Conservation (phyloP, 768 basidiomycete genomes). For the Mycena amicta region DNA sequence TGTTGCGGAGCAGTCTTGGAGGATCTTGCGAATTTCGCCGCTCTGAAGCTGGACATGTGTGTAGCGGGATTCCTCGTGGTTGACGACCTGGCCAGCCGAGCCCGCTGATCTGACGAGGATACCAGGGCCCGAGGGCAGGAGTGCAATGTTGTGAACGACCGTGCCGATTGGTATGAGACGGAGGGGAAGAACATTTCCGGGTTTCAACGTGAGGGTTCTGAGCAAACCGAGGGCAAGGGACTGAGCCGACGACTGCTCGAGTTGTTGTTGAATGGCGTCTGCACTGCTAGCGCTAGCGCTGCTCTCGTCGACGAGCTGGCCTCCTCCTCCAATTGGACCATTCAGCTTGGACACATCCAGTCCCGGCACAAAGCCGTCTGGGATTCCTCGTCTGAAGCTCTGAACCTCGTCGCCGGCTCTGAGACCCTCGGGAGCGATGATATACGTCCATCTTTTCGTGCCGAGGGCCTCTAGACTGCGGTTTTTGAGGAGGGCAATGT, state of each 20-base stretch:
- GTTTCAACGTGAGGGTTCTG: slow-evolving; percentile 79
- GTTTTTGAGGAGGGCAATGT: slow-evolving; percentile 86
- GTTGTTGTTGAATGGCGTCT: slow-evolving; percentile 26
- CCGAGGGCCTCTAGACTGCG: slow-evolving; percentile 57
- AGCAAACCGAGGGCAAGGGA: slow-evolving; percentile 83
- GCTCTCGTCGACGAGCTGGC: slow-evolving; percentile 15
- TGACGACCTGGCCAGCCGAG: slow-evolving; percentile 78
- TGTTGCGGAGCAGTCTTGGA: slow-evolving; percentile 82
- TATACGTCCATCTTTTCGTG: slow-evolving; percentile 77
- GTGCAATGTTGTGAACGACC: slow-evolving; percentile 82
- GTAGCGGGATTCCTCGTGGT: slow-evolving; percentile 74
- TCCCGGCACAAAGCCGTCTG: slow-evolving; percentile 70
- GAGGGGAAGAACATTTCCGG: slow-evolving; percentile 92
- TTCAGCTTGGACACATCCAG: slow-evolving; percentile 33
- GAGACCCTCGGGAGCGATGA: slow-evolving; percentile 88
- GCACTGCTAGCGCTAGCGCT: slow-evolving; percentile 24
- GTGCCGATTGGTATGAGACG: slow-evolving; percentile 92
- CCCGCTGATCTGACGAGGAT: slow-evolving; percentile 91
- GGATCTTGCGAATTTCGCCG: slow-evolving; percentile 88
- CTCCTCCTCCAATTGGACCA: slow-evolving; percentile 13
- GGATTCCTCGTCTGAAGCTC: slow-evolving; percentile 83
- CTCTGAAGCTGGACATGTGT: slow-evolving; percentile 85
- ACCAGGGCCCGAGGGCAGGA: slow-evolving; percentile 74
- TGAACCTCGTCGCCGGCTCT: slow-evolving; percentile 87
- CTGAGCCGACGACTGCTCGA: slow-evolving; percentile 43